Base-by-base conservation (phyloP, 1,284 basidiomycete species). In the Apiotrichum sp. region DNA sequence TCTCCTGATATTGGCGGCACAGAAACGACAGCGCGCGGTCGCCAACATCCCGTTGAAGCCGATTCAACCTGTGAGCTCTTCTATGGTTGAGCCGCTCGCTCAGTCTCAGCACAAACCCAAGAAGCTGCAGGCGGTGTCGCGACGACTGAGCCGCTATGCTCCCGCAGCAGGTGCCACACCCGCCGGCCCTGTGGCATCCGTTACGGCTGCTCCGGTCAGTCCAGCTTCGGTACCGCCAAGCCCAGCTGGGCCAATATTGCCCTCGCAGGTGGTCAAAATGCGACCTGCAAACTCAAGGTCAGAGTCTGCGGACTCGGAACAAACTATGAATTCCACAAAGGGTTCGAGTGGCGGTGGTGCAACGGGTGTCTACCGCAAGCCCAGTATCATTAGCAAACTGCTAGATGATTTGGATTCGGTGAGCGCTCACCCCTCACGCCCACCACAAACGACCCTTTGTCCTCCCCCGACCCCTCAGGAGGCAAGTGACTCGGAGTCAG, bases 1-100 rank as follows among this genome's bases (percentile, higher is more conserved):
- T 33, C 46, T 70, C 1, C 51, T 73, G 14, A 71, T 75, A 46
- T 52, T 63, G 1, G 61, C 66, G 1, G 65, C 71, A 0, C 50
- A 65, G 13, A 57, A 59, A 39, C 50, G 57, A 10, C 63, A 65
- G 32, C 51, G 57, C 32, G 34, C 53, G 2, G 56, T 59, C 6
- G 22, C 32, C 0, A 4, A n/a, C 10, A 44, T 36, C 29, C 5
- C 11, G 47, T 3, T 49, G 6, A 36, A 22, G 14, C 52, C 52
- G 3, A 38, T 58, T 11, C 45, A 45, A 33, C 40, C 11, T 41
- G 11, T 29, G 29, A 3, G 3, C 29, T 29, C 29, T 29, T 29
- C 29, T 29, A 29, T 29, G 29, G 29, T 29, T 29, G 29, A 29
- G 29, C 29, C 29, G 29, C 29, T 29, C 29, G 29, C 29, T 2